Base-by-base conservation (phyloP, 2,329 filamentous ascomycete genomes). In the Talaromyces sp. region DNA sequence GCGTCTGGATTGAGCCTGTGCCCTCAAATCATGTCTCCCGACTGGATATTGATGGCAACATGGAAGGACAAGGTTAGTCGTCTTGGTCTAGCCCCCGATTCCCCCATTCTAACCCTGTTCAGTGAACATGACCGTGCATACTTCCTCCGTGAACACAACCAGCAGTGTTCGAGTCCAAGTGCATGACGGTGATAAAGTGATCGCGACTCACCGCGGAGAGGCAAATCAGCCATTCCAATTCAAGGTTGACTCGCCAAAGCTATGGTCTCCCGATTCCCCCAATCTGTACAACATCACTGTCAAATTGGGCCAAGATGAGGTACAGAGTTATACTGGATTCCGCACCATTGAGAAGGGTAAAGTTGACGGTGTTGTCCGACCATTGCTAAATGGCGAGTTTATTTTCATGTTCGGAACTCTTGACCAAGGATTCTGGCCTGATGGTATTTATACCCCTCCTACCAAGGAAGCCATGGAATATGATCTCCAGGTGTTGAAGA, bases 351-450 rank as follows among this genome's bases (percentile, higher is more conserved):
- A 80, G 0, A 74, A 74, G 6, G 85, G 81, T 1, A 69, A 74
- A 0, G 73, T 89, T 1, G 70, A 86, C 16, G 86, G 84, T 0
- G 66, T 87, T 1, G 74, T 82, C 51, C 80, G 86, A 0, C 85
- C 86, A 0, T 68, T 88, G 0, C 70, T 90, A 35, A 90, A 90
- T 56, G 86, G 84, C n/a, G 76, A 88, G 49, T 87, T 87, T 35
- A 73, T 84, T 11, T 90, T 89, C 67, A 77, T 82, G 37, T 86
- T 89, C 47, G 86, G 86, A 3, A 86, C 86, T 0, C 75, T 90
- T 0, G 87, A 90, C 52, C 87, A 90, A 61, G 87, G 87, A 0
- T 88, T 78, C 67, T 89, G 86, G 86, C 86, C 86, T 0, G 86
- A 89, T 62, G 87, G 87, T 0, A 73, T 89, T 3, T 82, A 89